Evolutionary conservation across 345 rosid species (phyloP).

Genomic region (Eutrema heterophyllum): DNA sequence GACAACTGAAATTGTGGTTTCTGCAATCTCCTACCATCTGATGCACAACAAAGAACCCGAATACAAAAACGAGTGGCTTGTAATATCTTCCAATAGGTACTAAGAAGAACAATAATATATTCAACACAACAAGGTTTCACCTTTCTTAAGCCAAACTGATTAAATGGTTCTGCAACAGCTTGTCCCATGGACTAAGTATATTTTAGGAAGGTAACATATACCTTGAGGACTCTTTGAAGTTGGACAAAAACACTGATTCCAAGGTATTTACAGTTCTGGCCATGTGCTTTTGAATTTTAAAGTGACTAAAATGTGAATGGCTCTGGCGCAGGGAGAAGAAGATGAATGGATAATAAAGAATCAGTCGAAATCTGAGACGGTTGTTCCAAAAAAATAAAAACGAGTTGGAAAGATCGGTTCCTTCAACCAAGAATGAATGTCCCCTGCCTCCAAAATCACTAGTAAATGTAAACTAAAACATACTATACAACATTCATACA

Average conservation of each 20-base stretch:
- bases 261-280: constrained; percentile 46
- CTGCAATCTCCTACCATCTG: constrained; percentile 88
- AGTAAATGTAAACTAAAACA: constrained; percentile 34
- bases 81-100: constrained; percentile 85
- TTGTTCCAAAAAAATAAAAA: constrained; percentile 18
- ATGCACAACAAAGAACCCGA: constrained; percentile 76
- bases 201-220: constrained; percentile 70
- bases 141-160: background rate
- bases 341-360: constrained; percentile 39
- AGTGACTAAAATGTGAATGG: constrained; percentile 5
- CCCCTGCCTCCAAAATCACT: constrained; percentile 57
- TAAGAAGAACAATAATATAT: background rate
- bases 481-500: background rate
- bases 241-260: constrained; percentile 65
- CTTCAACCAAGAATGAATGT: constrained; percentile 59
- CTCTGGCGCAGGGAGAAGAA: constrained; percentile 38
- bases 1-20: constrained; percentile 90
- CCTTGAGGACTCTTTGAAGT: constrained; percentile 58
- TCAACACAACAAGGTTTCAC: background rate
- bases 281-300: background rate
- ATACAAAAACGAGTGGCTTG: constrained; percentile 92
- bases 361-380: constrained; percentile 46
- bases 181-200: constrained; percentile 88
- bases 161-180: constrained; percentile 47
- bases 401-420: constrained; percentile 3